Conservation (phyloP, 2,329 filamentous ascomycete genomes). For the Chrysoporthe austroafricana region DNA sequence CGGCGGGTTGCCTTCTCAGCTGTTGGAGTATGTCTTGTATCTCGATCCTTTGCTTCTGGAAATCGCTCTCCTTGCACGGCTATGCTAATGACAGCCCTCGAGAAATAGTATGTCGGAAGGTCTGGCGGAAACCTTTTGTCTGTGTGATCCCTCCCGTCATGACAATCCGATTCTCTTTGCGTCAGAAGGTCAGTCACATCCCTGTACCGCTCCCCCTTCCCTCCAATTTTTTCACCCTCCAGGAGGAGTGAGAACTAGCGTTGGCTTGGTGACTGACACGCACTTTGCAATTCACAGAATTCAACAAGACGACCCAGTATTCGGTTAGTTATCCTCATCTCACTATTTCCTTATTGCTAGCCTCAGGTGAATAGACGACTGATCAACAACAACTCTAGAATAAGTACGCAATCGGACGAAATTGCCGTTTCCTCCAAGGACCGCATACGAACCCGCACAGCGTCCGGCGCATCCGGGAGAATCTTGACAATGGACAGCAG, state of each 20-base stretch:
- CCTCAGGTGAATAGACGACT: background rate
- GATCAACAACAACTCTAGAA: slow-evolving; percentile 49
- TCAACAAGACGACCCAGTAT: slow-evolving; percentile 22
- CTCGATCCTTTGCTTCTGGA: accelerated
- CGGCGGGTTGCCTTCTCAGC: slow-evolving; percentile 64
- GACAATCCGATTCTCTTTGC: slow-evolving; percentile 81
- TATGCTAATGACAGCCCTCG: background rate
- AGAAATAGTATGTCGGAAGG: slow-evolving; percentile 62
- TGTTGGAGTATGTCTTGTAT: slow-evolving; percentile 51
- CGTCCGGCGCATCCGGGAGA: slow-evolving; percentile 63
- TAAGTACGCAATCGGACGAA: slow-evolving; percentile 75
- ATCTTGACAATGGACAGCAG: slow-evolving; percentile 64
- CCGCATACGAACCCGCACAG: slow-evolving; percentile 69
- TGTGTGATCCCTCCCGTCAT: slow-evolving; percentile 72
- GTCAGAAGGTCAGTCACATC: slow-evolving; percentile 62
- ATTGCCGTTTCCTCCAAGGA: slow-evolving; percentile 79
- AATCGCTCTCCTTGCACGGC: background rate
- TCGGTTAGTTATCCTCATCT: slow-evolving; percentile 4
- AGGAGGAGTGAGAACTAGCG: background rate
- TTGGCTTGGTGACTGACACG: background rate
- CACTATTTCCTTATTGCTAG: background rate
- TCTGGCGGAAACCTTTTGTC: slow-evolving; percentile 75
- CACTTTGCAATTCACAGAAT: slow-evolving; percentile 54
- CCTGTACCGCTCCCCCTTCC: background rate
- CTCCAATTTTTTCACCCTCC: background rate